Evolutionary conservation across 768 basidiomycete genomes (phyloP).

Genomic region (Collybia nuda): DNA sequence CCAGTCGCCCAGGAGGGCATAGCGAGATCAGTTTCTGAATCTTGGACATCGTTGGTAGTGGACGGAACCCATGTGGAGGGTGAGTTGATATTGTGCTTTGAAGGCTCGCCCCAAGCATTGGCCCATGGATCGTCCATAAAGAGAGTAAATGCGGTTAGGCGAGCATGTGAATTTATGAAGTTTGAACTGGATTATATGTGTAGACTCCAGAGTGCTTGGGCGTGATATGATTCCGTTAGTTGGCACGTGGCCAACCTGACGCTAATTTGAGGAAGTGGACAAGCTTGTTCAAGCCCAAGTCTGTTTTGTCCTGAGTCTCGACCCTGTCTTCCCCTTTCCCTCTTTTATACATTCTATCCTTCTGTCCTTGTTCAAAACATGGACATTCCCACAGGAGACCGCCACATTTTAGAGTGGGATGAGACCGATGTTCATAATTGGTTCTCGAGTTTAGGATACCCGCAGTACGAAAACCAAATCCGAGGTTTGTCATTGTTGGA

Average conservation of each 20-base stretch:
- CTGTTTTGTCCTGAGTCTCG: slow-evolving; percentile 1
- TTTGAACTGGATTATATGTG: not conserved
- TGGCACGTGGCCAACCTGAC: not conserved
- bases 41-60: slow-evolving; percentile 18
- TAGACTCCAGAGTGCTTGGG: too few relatives aligned
- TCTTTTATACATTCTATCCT: not conserved
- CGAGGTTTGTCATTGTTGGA: slow-evolving; percentile 44
- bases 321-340: not conserved
- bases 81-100: slow-evolving; percentile 20
- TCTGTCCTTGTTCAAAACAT: slow-evolving; percentile 19
- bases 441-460: slow-evolving; percentile 74
- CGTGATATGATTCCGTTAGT: too few relatives aligned
- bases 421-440: slow-evolving; percentile 80
- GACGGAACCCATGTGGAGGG: slow-evolving; percentile 6
- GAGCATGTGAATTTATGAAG: not conserved
- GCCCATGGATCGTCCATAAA: slow-evolving; percentile 78
- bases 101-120: slow-evolving; percentile 63
- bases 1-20: slow-evolving; percentile 58
- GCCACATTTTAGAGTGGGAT: slow-evolving; percentile 64
- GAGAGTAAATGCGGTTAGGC: not conserved
- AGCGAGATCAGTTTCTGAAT: slow-evolving; percentile 55
- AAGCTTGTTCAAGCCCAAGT: slow-evolving; percentile 7
- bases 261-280: not conserved
- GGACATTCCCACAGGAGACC: slow-evolving; percentile 33
- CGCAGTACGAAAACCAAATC: slow-evolving; percentile 83